phyloP scores from a whole-genome alignment of 2,329 filamentous ascomycete species.

The Biscogniauxia marginata region DNA sequence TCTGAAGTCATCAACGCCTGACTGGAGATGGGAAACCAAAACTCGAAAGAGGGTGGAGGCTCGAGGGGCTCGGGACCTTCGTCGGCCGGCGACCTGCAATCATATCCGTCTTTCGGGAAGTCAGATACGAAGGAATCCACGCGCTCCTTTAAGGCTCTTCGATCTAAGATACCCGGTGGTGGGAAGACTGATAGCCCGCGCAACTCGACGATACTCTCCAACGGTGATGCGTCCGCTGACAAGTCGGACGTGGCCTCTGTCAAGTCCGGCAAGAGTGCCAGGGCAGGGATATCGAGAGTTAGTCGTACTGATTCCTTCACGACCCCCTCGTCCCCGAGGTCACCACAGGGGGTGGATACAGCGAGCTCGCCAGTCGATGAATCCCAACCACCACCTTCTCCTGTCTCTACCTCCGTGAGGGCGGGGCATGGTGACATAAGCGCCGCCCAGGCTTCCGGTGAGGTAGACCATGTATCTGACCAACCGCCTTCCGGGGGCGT shows the following conservation, averaged over 20 bases:
- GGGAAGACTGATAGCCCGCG: conserved; percentile 77
- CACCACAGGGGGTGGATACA: conserved; percentile 40
- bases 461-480: conserved; percentile 94
- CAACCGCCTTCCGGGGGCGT: conserved; percentile 71
- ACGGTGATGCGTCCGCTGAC: conserved; percentile 57
- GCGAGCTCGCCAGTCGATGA: conserved; percentile 47
- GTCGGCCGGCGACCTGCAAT: conserved; percentile 63
- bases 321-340: conserved; percentile 40
- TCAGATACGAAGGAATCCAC: conserved; percentile 92
- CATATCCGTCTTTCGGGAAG: conserved; percentile 88
- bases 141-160: conserved; percentile 79
- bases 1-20: conserved; percentile 5
- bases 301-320: conserved; percentile 45
- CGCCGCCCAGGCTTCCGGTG: conserved; percentile 79
- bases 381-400: conserved; percentile 73
- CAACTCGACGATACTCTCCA: conserved; percentile 66
- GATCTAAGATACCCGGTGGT: conserved; percentile 82
- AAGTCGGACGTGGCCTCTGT: conserved; percentile 74
- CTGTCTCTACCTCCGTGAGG: conserved; percentile 72
- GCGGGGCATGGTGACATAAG: conserved; percentile 74
- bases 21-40: conserved; percentile 69
- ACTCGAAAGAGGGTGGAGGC: conserved; percentile 58
- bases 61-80: conserved; percentile 51
- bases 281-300: conserved; percentile 50
- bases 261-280: conserved; percentile 64